Conservation (phyloP, 1,284 basidiomycete species). For the Ceratobasidium sp. region DNA sequence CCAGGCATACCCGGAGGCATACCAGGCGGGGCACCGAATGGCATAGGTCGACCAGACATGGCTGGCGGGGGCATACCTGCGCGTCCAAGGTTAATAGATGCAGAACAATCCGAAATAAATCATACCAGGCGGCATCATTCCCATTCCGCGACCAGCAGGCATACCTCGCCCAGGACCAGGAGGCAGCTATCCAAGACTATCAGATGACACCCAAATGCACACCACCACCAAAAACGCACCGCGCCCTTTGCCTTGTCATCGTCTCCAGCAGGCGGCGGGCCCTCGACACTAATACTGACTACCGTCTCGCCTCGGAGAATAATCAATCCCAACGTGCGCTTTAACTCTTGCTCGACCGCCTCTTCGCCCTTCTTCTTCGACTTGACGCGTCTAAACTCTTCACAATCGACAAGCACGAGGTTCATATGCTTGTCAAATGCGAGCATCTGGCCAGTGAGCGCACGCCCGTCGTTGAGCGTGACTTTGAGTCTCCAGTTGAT, state of each 20-base stretch:
- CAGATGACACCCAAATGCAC: not conserved
- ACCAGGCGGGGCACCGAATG: slow-evolving; percentile 65
- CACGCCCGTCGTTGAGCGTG: slow-evolving; percentile 96
- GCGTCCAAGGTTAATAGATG: not conserved
- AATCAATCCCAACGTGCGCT: slow-evolving; percentile 92
- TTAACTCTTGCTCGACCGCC: slow-evolving; percentile 90
- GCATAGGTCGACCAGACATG: slow-evolving; percentile 81
- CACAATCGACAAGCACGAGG: slow-evolving; percentile 95
- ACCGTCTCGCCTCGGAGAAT: slow-evolving; percentile 97
- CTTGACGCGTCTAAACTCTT: slow-evolving; percentile 90
- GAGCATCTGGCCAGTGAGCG: slow-evolving; percentile 96
- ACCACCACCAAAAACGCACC: slow-evolving; percentile 28
- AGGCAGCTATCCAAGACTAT: slow-evolving; percentile 64
- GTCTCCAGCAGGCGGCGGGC: slow-evolving; percentile 91
- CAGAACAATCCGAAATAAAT: slow-evolving; percentile 45
- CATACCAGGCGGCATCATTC: slow-evolving; percentile 90
- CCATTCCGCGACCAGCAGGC: slow-evolving; percentile 96
- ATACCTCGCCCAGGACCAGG: slow-evolving; percentile 92
- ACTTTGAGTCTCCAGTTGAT: slow-evolving; percentile 98
- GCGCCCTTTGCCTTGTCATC: slow-evolving; percentile 66
- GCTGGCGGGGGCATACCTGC: slow-evolving; percentile 59
- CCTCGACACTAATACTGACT: slow-evolving; percentile 93
- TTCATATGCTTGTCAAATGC: slow-evolving; percentile 99
- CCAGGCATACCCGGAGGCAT: slow-evolving; percentile 83
- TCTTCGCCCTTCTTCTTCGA: slow-evolving; percentile 79